A percentile compares a stretch with the other conserved stretches of the same genome.
Conservation (phyloP, 495 filamentous ascomycete species). For the Penicillium paradoxum region DNA sequence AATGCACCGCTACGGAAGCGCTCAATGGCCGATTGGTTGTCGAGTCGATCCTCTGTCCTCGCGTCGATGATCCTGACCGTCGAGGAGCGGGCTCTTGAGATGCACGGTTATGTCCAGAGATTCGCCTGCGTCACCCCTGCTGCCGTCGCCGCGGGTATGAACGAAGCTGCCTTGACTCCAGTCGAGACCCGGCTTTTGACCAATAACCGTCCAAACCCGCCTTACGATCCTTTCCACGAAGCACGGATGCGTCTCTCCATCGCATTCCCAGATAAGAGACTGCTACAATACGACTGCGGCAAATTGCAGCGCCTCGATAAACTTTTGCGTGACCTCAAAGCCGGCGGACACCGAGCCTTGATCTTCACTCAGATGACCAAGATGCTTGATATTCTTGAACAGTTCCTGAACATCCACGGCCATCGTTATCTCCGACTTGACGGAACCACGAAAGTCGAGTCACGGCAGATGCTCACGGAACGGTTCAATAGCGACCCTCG, state of each 20-base stretch:
- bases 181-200: constrained; percentile 53
- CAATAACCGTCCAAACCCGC: constrained; percentile 48
- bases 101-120: constrained; percentile 73
- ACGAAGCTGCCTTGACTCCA: constrained; percentile 61
- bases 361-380: constrained; percentile 99
- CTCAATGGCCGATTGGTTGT: constrained; percentile 64
- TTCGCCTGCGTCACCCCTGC: constrained; percentile 90
- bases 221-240: constrained; percentile 87
- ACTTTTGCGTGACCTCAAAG: constrained; percentile 80
- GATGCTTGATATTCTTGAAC: constrained; percentile 94
- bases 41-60: constrained; percentile 63
- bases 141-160: constrained; percentile 74
- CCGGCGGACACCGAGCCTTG: constrained; percentile 84
- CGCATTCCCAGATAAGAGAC: constrained; percentile 91
- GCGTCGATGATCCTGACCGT: constrained; percentile 68
- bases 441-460: constrained; percentile 89
- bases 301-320: constrained; percentile 90
- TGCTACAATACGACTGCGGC: constrained; percentile 96
- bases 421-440: constrained; percentile 96
- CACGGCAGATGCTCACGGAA: constrained; percentile 91
- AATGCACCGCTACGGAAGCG: constrained; percentile 38
- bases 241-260: constrained; percentile 88
- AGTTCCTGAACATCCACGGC: constrained; percentile 96
- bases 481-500: constrained; percentile 93
- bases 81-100: constrained; percentile 60